Base-by-base conservation (phyloP, 2,329 filamentous ascomycete genomes). In the Aspergillus vadensis region DNA sequence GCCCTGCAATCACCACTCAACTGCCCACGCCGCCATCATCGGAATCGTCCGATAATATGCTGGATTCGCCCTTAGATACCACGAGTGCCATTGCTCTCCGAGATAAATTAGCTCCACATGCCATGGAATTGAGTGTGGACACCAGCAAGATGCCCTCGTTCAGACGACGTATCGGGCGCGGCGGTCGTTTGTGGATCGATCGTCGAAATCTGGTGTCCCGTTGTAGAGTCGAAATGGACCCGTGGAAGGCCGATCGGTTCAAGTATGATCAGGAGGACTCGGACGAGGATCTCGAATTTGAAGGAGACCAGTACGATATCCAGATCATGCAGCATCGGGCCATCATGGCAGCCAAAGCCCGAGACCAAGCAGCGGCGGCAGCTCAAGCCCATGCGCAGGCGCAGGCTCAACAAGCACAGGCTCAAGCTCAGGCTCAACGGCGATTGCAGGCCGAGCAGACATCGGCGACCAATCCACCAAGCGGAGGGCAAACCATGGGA, bases 191-290 rank as follows among this genome's bases (percentile, higher is more conserved):
- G 67, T 92, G 92, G 85, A 91, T 98, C 67, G 95, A 98, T 77
- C 88, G 92, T 68, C 88, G 91, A 67, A 88, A 89, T 58, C 80
- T 92, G 72, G 83, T 80, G 64, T 75, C 84, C 47, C 83, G 80
- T 55, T 76, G 73, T 69, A 79, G 79, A 80, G 61, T 80, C 76
- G 72, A 78, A 17, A 67, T 76, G 67, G 78, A 80, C 65, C 77
- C 74, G 76, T 75, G 70, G 77, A 83, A 81, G 53, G 77, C 83
- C 59, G 91, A 94, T 72, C 85, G 88, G 63, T 97, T 90, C 85
- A 96, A 92, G 77, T 96, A 91, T 78, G 91, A 96, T 71, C 88
- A 89, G 25, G 91, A 96, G 69, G 91, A 92, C 63, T 89, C 89
- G 64, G 91, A 93, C 55, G 90, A 92, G 59, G 86, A 88, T 58